Base-by-base conservation (phyloP, 2,329 filamentous ascomycete genomes). In the Fusarium kyushuense region DNA sequence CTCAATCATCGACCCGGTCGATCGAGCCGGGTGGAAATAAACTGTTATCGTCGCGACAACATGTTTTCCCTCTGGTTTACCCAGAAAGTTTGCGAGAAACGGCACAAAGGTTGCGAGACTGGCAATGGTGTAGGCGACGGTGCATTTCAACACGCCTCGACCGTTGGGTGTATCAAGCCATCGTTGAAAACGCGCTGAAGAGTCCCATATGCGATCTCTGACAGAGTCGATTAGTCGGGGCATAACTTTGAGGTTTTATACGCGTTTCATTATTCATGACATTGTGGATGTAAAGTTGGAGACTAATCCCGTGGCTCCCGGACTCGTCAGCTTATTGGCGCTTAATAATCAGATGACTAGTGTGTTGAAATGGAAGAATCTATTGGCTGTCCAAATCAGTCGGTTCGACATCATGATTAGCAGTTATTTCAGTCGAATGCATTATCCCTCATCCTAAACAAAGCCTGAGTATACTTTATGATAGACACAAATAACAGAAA, bases 21-120 rank as follows among this genome's bases (percentile, higher is more conserved):
- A 93, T 54, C 95, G 86, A 2, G 93, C 92, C 2, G 95, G 94
- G 76, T 97, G 94, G 74, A 97, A 98, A 75, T 97, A 98, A 11
- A 97, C 94, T 0, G 93, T 96, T 53, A 97, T 89, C 2, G 95
- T 97, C 33, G 94, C 94, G 49, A 97, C 93, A 72, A 97, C 90
- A 79, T 97, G 95, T 76, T 97, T 97, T 38, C 93, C 93, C 79
- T 97, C 94, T 69, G 94, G 92, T 61, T 90, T 86, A 5, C 95
- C 95, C 7, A 97, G 83, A 51, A 93, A 87, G 6, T 84, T 81
- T 12, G 93, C 89, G 43, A 97, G 83, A 3, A 86, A 85, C 1
- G 90, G 87, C 55, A 92, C 89, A 72, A 97, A 96, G 0, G 94
- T 97, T 21, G 90, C 93, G 76, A 97, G 82, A 71, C 92, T 96